Evolutionary conservation across 441 rosid genomes (phyloP), one percentile per base, ranked within the genome.

Genomic region (Croton setiger): DNA sequence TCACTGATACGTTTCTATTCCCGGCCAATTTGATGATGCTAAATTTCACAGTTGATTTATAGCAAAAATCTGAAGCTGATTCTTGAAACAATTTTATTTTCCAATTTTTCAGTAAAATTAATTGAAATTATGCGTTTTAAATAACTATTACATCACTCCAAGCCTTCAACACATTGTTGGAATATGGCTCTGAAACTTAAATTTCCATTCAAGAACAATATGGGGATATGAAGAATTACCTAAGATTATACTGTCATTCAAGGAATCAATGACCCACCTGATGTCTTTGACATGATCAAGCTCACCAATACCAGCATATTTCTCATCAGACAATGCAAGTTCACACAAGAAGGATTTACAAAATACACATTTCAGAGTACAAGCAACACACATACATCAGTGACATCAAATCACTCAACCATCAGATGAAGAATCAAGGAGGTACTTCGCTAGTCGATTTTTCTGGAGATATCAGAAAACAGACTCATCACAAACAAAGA

Each of bases 391-490:
- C 23, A 60, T 48, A 58, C 74, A 75, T 17, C n/a, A 57, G 59
- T 27, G 49, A 68, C 56, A 77, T 47, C n/a, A 64, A 54, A 69
- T 48, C 5, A 71, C 83, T 68, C 80, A n/a, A 92, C 97, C 98
- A 78, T 94, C 99, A 64, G 94, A 83, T 31, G 94, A 85, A 52
- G 96, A 91, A 78, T 94, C 99, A 11, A 98, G 99, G 13, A 94
- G 92, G 79, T 90, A 92, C 75, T 94, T 94, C 23, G 99, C 99
- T 69, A 94, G 92, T 70, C 98, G 92, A 77, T 94, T 92, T 88
- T 94, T 94, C 98, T 94, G 89, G 57, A 80, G 37, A 60, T 49
- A 78, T 63, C 60, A 76, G 3, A 64, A 71, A 72, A 65, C 60
- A 62, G 49, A 68, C 66, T 74, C 63, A 68, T 52, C 64, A 59